Percentiles rank a stretch among this genome's conserved stretches.
Evolutionary conservation across 2,329 filamentous ascomycete genomes (phyloP).

Genomic region (Cucurbitaria berberidis): DNA sequence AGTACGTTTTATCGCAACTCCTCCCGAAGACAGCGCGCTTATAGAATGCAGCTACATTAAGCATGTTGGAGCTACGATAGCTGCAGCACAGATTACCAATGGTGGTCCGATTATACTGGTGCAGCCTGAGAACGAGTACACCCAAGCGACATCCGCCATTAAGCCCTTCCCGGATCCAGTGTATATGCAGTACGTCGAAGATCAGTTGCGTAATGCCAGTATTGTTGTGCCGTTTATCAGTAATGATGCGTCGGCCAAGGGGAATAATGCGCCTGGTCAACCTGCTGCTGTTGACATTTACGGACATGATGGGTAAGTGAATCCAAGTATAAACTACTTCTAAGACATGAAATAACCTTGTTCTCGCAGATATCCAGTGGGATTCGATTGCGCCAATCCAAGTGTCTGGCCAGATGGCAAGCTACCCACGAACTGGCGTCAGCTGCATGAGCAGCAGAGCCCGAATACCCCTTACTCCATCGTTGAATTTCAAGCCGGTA

Average conservation of each 20-base stretch:
- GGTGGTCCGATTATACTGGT: constrained; percentile 79
- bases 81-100: constrained; percentile 79
- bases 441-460: constrained; percentile 64
- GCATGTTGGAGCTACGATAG: constrained; percentile 69
- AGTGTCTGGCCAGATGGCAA: constrained; percentile 63
- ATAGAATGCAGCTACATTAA: constrained; percentile 60
- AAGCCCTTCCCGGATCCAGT: constrained; percentile 66
- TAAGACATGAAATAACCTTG: background rate
- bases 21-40: background rate
- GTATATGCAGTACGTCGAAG: constrained; percentile 74
- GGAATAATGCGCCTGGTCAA: constrained; percentile 69
- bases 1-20: constrained; percentile 52
- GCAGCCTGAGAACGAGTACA: constrained; percentile 85
- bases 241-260: constrained; percentile 70
- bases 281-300: constrained; percentile 67
- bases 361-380: background rate
- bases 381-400: constrained; percentile 66
- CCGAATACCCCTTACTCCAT: constrained; percentile 70
- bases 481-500: constrained; percentile 72
- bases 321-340: background rate
- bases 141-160: constrained; percentile 55
- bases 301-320: constrained; percentile 65
- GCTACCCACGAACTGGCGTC: constrained; percentile 63
- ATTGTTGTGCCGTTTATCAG: constrained; percentile 76
- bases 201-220: constrained; percentile 71